Conservation (phyloP, 768 basidiomycete genomes). For the Hygrocybe coccinea region DNA sequence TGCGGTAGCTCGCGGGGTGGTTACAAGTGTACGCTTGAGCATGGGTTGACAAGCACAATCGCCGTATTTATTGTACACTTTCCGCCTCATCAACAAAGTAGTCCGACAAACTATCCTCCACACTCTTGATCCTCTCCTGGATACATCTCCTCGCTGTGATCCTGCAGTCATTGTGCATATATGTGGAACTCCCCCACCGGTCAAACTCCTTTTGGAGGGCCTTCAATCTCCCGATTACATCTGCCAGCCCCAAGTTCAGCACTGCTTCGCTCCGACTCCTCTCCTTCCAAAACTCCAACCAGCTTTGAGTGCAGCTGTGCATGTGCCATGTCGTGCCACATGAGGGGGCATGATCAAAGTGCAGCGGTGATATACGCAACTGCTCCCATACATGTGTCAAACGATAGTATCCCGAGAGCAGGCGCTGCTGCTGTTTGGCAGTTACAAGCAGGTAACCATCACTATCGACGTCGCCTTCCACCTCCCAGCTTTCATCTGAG, state of each 20-base stretch:
- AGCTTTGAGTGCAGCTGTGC: conserved; percentile 68
- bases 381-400: conserved; percentile 64
- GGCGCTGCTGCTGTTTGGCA: conserved; percentile 54
- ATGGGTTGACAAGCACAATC: too few species aligned
- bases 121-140: conserved; percentile 47
- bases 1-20: too few species aligned
- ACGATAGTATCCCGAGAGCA: conserved; percentile 66
- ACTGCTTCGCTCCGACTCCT: conserved; percentile 60
- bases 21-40: too few species aligned
- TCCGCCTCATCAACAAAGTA: conserved; percentile 45
- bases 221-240: conserved; percentile 62
- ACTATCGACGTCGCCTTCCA: background rate
- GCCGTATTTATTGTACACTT: too few species aligned
- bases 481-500: background rate
- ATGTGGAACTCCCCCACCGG: conserved; percentile 65
- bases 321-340: conserved; percentile 71
- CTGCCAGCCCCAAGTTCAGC: conserved; percentile 54
- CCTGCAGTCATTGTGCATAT: conserved; percentile 76
- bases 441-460: conserved; percentile 30
- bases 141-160: conserved; percentile 53
- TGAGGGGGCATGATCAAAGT: conserved; percentile 59
- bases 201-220: conserved; percentile 65
- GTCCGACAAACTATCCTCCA: conserved; percentile 58
- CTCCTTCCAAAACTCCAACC: conserved; percentile 79
- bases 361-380: conserved; percentile 50